These are phyloP conservation scores for Prunus dulcis DNA, from an alignment of 306 rosid genomes.

Conservation along the genomic window DNA sequence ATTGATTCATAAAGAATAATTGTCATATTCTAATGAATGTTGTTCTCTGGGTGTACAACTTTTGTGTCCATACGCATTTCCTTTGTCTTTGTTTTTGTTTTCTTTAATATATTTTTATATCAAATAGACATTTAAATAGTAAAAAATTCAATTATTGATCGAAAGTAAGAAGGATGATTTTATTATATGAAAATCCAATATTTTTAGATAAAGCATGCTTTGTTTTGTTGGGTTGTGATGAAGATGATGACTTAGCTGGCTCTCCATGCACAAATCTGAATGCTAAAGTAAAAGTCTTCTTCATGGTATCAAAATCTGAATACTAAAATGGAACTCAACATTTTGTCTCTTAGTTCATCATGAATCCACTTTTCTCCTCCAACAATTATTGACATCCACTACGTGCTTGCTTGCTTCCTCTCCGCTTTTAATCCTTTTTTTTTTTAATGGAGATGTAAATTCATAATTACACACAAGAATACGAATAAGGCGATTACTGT, in stretches of 20 bases:
- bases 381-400: not conserved
- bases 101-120: not conserved
- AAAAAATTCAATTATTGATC: not conserved
- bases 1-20: not conserved
- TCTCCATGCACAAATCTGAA: no score
- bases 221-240: not conserved
- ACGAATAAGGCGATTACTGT: no score
- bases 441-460: not conserved
- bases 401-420: no score
- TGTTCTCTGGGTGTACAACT: not conserved
- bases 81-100: not conserved
- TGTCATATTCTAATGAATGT: not conserved
- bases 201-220: not conserved
- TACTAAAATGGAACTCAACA: not conserved
- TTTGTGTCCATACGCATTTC: not conserved
- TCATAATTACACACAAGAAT: no score
- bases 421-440: not conserved
- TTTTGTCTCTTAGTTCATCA: slow-evolving; percentile 18
- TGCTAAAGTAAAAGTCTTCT: no score
- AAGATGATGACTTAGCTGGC: no score
- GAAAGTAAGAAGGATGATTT: not conserved
- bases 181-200: not conserved
- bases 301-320: no score
- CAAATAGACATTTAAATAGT: slow-evolving; percentile 13
- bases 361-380: not conserved